Evolutionary conservation across 1,139 yeast genomes (phyloP), one percentile per base, ranked within the genome.

Genomic region (Taiozyma sp.): DNA sequence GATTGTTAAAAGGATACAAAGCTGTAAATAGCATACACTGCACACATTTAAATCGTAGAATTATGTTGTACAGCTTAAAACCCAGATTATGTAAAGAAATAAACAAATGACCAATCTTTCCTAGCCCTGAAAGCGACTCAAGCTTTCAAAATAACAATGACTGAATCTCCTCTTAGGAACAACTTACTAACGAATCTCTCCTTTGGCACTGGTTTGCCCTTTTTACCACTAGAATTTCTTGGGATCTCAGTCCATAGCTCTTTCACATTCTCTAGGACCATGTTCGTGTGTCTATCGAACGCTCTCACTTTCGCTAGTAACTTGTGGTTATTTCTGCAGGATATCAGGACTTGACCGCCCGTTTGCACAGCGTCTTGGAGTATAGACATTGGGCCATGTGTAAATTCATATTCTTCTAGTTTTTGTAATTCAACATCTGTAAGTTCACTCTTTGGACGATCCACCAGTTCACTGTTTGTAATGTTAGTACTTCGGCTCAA

Each of bases 101-200:
- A 32, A 32, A 32, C 35, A 32, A n/a, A 14, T 19, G 19, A 32
- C 35, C 35, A n/a, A 32, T n/a, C 10, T n/a, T 13, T 14, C 6
- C 19, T n/a, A 32, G 16, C 10, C 35, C 19, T 32, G 19, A 6
- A 32, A 30, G 6, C 6, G 6, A 42, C n/a, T 46, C 46, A 50
- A 28, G 65, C 64, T 39, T 83, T 85, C 58, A 91, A 74, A 3
- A 93, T 83, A 41, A 93, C 83, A 53, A 93, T 88, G 32, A 93
- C 96, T 1, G 97, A 87, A 68, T 93, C 99, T 1, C 99, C 99
- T 68, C 99, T 79, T 49, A 93, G 73, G 64, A 93, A 95, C 80
- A 93, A 75, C 69, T 93, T 93, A 55, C 91, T 80, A 14, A 93
- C 83, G 64, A 88, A 93, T 59, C 99, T 71, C 66, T 95, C 99